Evolutionary conservation across 352 stramenopile species (phyloP).

Genomic region (Phytophthora tentaculata): DNA sequence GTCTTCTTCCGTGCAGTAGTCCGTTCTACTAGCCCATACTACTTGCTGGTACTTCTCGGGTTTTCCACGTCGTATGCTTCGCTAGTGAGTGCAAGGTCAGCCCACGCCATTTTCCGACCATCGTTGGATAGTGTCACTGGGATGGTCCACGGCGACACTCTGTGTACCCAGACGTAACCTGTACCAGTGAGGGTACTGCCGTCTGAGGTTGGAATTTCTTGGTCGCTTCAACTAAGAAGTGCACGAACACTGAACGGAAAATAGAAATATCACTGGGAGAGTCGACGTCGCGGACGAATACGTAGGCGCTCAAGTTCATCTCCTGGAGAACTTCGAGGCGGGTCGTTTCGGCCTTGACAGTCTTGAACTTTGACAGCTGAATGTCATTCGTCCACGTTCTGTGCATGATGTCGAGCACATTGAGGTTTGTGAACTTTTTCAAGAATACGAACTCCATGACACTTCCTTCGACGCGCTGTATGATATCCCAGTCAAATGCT

Average conservation of each 20-base stretch:
- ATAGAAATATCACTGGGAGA: constrained; percentile 28
- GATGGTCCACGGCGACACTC: constrained; percentile 22
- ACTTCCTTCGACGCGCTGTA: constrained; percentile 16
- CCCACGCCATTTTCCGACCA: constrained; percentile 15
- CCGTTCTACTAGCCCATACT: constrained; percentile 36
- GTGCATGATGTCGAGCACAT: constrained; percentile 36
- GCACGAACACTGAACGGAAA: constrained; percentile 45
- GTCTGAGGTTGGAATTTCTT: neutral
- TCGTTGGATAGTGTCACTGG: neutral
- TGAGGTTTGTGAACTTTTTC: constrained; percentile 41
- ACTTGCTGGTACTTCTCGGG: constrained; percentile 27
- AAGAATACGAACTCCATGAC: constrained; percentile 45
- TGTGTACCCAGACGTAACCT: constrained; percentile 41
- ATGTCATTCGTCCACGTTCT: constrained; percentile 41
- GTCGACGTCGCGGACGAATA: constrained; percentile 42
- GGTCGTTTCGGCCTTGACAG: constrained; percentile 39
- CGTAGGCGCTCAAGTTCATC: constrained; percentile 31
- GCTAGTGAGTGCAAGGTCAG: constrained; percentile 27
- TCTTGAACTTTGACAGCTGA: constrained; percentile 23
- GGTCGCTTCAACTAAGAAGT: constrained; percentile 39
- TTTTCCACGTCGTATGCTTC: constrained; percentile 39
- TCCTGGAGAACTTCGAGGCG: constrained; percentile 41
- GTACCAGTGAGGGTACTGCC: constrained; percentile 10
- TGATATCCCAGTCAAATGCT: constrained; percentile 41
- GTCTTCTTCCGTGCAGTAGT: constrained; percentile 38